These are phyloP conservation scores for Volvox reticuliferus DNA, from an alignment of 139 green algal genomes.

Conservation along the genomic window DNA sequence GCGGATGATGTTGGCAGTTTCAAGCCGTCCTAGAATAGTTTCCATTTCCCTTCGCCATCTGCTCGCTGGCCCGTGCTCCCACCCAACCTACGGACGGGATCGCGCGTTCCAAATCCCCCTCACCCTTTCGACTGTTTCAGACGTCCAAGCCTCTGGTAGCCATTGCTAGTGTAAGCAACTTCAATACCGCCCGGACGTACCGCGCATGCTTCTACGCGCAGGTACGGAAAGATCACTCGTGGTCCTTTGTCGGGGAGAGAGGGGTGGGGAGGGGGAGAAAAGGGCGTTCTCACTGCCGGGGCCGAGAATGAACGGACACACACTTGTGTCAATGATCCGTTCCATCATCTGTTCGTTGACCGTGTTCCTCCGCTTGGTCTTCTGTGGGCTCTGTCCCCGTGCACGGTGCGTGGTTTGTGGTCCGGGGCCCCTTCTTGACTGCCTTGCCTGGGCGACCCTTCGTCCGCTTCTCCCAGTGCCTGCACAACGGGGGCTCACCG, in stretches of 20 bases:
- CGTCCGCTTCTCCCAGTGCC: not conserved
- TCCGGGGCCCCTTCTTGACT: too few relatives aligned
- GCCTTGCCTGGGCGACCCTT: not conserved
- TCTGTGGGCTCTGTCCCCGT: not conserved
- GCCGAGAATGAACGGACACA: not conserved
- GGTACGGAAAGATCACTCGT: not conserved
- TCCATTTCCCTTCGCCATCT: too few relatives aligned
- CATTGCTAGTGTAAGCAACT: slow-evolving; percentile 17
- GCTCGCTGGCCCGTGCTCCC: too few relatives aligned
- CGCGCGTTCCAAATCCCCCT: not conserved
- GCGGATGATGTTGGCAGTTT: too few relatives aligned
- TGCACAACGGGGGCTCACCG: not conserved
- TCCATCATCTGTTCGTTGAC: not conserved
- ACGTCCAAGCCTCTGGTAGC: slow-evolving; percentile 7
- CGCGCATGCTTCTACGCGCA: slow-evolving; percentile 23
- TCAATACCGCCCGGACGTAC: slow-evolving; percentile 31
- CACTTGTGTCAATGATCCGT: not conserved
- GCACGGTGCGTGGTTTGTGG: not conserved
- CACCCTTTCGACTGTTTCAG: not conserved
- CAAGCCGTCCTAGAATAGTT: too few relatives aligned
- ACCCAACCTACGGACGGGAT: too few relatives aligned
- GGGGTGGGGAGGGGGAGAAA: too few relatives aligned
- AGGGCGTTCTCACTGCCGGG: not conserved
- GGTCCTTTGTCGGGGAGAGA: not conserved
- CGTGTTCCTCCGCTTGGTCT: not conserved